A percentile compares a stretch with the other conserved stretches of the same genome.
Evolutionary conservation across 352 stramenopile species (phyloP).

Genomic region (Pythium grandisporangium): DNA sequence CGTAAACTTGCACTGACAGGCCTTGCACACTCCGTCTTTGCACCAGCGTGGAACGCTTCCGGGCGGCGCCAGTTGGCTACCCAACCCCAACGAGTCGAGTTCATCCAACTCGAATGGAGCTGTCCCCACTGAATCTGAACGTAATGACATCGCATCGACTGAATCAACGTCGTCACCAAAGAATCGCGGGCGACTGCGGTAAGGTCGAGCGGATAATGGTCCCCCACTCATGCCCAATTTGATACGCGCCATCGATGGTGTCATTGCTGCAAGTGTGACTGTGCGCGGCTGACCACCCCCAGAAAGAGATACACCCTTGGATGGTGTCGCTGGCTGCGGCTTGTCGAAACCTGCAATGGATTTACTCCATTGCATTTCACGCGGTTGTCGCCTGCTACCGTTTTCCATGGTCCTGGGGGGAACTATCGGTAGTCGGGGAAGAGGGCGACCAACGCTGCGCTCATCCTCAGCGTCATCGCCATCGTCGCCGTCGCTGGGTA

Average conservation of each 20-base stretch:
- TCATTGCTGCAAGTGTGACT: too few species aligned
- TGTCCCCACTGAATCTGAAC: conserved; percentile 3
- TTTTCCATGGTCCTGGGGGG: too few species aligned
- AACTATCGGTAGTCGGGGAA: neutral
- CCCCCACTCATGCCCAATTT: neutral
- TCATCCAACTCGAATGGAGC: neutral
- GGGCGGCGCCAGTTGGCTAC: too few species aligned
- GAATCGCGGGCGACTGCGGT: conserved; percentile 1
- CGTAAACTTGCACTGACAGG: conserved; percentile 64
- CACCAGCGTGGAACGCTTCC: conserved; percentile 51
- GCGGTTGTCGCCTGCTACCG: too few species aligned
- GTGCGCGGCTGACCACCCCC: too few species aligned
- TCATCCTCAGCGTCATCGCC: conserved; percentile 2
- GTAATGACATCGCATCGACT: conserved; percentile 1
- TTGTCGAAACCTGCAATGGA: too few species aligned
- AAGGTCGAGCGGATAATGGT: conserved; percentile 10
- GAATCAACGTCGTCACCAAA: conserved; percentile 7
- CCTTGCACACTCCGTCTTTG: conserved; percentile 52
- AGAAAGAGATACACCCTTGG: too few species aligned
- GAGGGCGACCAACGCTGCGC: neutral
- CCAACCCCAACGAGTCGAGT: too few species aligned
- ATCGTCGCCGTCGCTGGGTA: neutral
- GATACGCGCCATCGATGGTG: too few species aligned
- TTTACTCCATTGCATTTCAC: too few species aligned
- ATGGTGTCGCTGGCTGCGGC: too few species aligned